Base-by-base conservation (phyloP, 1,284 basidiomycete genomes). In the Ganoderma sinense region DNA sequence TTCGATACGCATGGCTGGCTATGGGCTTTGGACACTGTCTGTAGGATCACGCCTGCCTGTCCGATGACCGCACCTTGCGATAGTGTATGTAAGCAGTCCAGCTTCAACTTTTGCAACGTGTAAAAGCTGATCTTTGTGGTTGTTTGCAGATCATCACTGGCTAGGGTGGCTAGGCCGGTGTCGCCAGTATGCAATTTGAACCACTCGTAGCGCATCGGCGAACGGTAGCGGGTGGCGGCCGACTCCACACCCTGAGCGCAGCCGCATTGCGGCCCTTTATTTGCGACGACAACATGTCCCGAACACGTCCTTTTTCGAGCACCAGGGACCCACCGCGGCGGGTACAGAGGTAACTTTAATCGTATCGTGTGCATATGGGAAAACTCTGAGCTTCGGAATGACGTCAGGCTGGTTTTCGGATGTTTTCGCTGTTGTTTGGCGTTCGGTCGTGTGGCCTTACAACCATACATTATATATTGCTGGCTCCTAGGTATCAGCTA, bases 181-280 rank as follows among this genome's bases (percentile, higher is more conserved):
- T 51, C 23, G 48, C 23, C n/a, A 51, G 13, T 14, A 51, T 20
- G 29, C 26, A 56, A 55, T 31, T 18, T 55, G 29, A 55, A 18
- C 53, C 26, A 31, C 14, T 56, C 53, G 53, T 56, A 56, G 53
- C 53, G 53, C 53, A 33, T 56, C 53, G 53, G 53, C 53, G 29
- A 16, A 56, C 53, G 29, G 31, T 51, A 26, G 11, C 20, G 7
- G n/a, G n/a, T 14, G 48, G 41, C 41, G 41, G 41, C 41, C 45
- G 45, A 33, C 53, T 55, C 51, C 51, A 55, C 26, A 55, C 13
- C 26, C 14, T 31, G 51, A 4, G 51, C 51, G 51, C 26, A 23
- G 45, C 45, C 26, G 23, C 51, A 55, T 31, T 31, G 51, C 51
- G 51, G 51, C 51, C 23, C 26, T 55, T 55, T 31, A 29, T 29